Percentiles rank a stretch among this genome's conserved stretches.
Conservation (phyloP, 345 rosid species). For the Nephelium lappaceum region DNA sequence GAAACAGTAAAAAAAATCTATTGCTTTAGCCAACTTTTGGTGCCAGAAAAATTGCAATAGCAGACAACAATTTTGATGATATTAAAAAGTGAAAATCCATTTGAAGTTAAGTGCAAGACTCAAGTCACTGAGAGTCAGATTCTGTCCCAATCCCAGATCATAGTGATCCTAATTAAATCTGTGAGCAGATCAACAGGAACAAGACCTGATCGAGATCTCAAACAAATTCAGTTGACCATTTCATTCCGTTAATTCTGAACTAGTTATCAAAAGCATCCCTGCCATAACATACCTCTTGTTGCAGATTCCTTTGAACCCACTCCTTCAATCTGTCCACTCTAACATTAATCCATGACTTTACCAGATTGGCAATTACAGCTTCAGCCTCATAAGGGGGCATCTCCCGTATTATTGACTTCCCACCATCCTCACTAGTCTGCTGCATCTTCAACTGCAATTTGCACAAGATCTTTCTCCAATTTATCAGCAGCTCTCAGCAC, state of each 20-base stretch:
- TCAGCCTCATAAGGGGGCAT: constrained; percentile 99
- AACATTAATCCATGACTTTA: constrained; percentile 76
- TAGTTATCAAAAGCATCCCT: not conserved
- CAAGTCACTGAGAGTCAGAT: not conserved
- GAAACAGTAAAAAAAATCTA: not conserved
- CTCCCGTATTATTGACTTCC: constrained; percentile 91
- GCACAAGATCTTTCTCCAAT: constrained; percentile 97
- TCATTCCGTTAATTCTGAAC: not conserved
- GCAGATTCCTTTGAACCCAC: constrained; percentile 84
- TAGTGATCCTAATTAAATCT: not conserved
- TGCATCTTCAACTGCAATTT: constrained; percentile 93
- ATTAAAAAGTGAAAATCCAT: not conserved
- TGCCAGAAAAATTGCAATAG: not conserved
- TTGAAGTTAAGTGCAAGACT: no score
- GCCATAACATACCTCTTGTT: constrained; percentile 66
- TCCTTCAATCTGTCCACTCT: constrained; percentile 84
- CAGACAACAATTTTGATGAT: not conserved
- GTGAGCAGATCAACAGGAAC: not conserved
- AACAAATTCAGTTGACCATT: not conserved
- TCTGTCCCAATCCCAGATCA: not conserved
- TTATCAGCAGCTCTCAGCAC: constrained; percentile 91
- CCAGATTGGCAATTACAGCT: constrained; percentile 70
- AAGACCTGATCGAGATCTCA: not conserved
- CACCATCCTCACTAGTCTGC: constrained; percentile 99
- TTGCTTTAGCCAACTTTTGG: not conserved